These are phyloP conservation scores for Neospermospora avenae DNA, from an alignment of 2,329 filamentous ascomycete genomes.

Conservation along the genomic window DNA sequence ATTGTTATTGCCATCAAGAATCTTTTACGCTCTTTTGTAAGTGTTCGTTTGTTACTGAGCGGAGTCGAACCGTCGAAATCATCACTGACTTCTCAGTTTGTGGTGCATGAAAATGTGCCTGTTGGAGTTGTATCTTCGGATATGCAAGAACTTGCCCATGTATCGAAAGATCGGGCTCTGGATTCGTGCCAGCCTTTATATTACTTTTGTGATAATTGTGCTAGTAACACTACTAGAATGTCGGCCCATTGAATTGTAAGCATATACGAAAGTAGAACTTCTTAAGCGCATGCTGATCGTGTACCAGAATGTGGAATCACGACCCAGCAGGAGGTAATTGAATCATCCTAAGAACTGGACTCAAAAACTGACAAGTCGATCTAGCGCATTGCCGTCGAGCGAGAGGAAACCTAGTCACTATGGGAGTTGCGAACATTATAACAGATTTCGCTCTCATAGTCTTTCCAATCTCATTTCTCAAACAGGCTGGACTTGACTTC, in stretches of 20 bases:
- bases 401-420: neutral
- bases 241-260: constrained; percentile 2
- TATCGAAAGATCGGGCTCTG: neutral
- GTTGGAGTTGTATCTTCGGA: constrained; percentile 2
- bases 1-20: neutral
- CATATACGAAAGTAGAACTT: neutral
- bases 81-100: neutral
- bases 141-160: neutral
- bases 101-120: constrained; percentile 9
- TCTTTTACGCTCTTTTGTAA: constrained; percentile 8
- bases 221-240: constrained; percentile 3
- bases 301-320: neutral
- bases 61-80: no score
- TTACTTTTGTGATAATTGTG: neutral
- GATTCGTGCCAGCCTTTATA: constrained; percentile 1
- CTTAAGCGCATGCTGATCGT: neutral
- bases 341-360: no score
- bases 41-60: neutral
- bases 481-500: neutral
- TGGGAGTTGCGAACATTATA: constrained; percentile 1
- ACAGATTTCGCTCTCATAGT: constrained; percentile 4
- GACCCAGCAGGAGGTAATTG: constrained; percentile 5
- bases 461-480: constrained; percentile 7
- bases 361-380: neutral
- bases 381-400: constrained; percentile 2